Evolutionary conservation across 1,284 basidiomycete genomes (phyloP).

Genomic region (Vanrija humicola): DNA sequence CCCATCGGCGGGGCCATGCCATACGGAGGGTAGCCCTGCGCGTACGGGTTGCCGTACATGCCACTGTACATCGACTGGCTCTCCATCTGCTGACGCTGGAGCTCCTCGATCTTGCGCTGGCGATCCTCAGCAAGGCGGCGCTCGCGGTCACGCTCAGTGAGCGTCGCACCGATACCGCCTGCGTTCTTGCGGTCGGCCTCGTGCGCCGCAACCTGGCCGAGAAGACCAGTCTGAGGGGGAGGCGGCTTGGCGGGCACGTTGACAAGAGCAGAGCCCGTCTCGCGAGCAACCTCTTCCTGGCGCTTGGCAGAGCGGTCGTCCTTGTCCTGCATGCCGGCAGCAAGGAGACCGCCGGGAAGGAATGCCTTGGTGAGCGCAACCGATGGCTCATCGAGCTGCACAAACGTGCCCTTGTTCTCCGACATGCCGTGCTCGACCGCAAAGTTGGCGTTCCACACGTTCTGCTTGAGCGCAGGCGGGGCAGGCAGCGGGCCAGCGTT

Average conservation of each 20-base stretch:
- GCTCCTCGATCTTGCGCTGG: constrained; percentile 84
- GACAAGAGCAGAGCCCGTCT: constrained; percentile 82
- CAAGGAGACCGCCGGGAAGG: constrained; percentile 87
- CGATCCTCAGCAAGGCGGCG: constrained; percentile 83
- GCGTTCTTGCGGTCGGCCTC: constrained; percentile 91
- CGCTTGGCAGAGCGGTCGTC: constrained; percentile 90
- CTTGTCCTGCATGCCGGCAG: constrained; percentile 91
- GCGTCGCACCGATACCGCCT: constrained; percentile 85
- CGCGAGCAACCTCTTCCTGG: constrained; percentile 87
- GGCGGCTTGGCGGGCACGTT: constrained; percentile 92
- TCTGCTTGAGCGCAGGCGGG: constrained; percentile 54
- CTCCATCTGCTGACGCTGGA: constrained; percentile 81
- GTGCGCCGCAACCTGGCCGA: constrained; percentile 92
- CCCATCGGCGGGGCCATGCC: constrained; percentile 47
- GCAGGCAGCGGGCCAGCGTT: constrained; percentile 50
- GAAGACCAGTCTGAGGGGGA: constrained; percentile 88
- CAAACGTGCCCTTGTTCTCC: constrained; percentile 55
- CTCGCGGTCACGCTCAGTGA: constrained; percentile 93
- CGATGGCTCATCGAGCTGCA: constrained; percentile 70
- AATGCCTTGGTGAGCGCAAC: constrained; percentile 85
- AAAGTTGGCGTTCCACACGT: constrained; percentile 78
- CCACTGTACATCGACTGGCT: constrained; percentile 64
- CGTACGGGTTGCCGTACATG: constrained; percentile 22
- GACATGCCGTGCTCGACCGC: constrained; percentile 58
- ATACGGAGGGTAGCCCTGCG: constrained; percentile 24